Evolutionary conservation across 1,284 basidiomycete species (phyloP).

Genomic region (Termitomyces sp.): DNA sequence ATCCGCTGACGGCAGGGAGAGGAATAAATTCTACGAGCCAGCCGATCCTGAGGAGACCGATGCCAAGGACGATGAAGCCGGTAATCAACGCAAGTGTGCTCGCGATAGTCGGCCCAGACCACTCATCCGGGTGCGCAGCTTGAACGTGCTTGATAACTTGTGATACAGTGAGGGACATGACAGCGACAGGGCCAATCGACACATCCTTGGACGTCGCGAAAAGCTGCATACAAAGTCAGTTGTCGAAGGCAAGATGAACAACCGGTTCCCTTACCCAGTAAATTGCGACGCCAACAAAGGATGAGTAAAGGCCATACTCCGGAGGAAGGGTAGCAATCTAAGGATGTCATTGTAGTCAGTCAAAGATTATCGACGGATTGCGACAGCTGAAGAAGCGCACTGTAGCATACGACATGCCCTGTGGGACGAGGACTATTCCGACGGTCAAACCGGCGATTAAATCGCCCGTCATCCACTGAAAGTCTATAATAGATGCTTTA

Average conservation of each 20-base stretch:
- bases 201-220: constrained; percentile 96
- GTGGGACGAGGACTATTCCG: constrained; percentile 88
- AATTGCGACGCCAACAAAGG: constrained; percentile 83
- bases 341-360: constrained; percentile 8
- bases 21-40: constrained; percentile 97
- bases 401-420: constrained; percentile 80
- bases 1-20: constrained; percentile 87
- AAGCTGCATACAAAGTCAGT: constrained; percentile 41
- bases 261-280: constrained; percentile 61
- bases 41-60: constrained; percentile 89
- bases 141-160: constrained; percentile 74
- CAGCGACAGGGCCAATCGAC: constrained; percentile 93
- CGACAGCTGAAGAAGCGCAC: constrained; percentile 27
- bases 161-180: constrained; percentile 92
- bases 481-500: constrained; percentile 36
- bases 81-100: constrained; percentile 84
- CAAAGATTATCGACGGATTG: neutral
- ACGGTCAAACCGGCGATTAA: constrained; percentile 87
- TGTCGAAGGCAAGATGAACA: neutral
- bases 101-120: constrained; percentile 72
- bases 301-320: constrained; percentile 94
- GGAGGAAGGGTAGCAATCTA: constrained; percentile 82
- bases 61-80: constrained; percentile 89
- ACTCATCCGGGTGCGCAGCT: constrained; percentile 45
- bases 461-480: constrained; percentile 75